Conservation (phyloP, 2,329 filamentous ascomycete genomes). For the Aureobasidium sp. region DNA sequence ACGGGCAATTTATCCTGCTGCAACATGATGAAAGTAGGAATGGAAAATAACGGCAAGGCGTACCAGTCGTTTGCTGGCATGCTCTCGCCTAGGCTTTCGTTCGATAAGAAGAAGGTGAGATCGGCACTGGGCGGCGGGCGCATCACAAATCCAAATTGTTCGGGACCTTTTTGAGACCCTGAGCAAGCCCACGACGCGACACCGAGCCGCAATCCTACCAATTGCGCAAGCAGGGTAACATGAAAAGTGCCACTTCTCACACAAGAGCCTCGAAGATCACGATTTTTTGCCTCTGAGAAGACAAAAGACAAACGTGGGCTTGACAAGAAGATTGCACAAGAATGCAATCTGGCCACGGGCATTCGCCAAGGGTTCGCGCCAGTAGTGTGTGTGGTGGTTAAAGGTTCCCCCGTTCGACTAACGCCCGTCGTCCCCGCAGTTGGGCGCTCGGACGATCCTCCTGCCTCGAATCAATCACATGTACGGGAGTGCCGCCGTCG, state of each 20-base stretch:
- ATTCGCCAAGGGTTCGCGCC: slow-evolving; percentile 3
- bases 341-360: not conserved
- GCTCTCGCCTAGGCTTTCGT: not conserved
- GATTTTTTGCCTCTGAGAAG: not conserved
- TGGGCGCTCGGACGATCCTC: slow-evolving; percentile 5
- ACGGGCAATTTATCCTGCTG: not conserved
- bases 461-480: slow-evolving; percentile 3
- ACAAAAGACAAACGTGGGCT: not conserved
- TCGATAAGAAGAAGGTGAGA: slow-evolving; percentile 2
- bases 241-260: not conserved
- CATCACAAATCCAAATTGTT: slow-evolving; percentile 5
- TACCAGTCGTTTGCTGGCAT: slow-evolving; percentile 1
- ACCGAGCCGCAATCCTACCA: not conserved
- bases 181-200: not conserved
- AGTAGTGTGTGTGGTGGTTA: not conserved
- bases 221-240: slow-evolving; percentile 2
- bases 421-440: slow-evolving; percentile 2
- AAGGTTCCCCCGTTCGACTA: not conserved
- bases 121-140: not conserved
- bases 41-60: slow-evolving; percentile 5
- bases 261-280: not conserved
- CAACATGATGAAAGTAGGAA: slow-evolving; percentile 3
- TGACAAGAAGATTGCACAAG: not conserved
- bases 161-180: slow-evolving; percentile 4
- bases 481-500: slow-evolving; percentile 1